These are phyloP conservation scores for Colletotrichum neosansevieriae DNA, from an alignment of 2,329 filamentous ascomycete species.

Conservation along the genomic window DNA sequence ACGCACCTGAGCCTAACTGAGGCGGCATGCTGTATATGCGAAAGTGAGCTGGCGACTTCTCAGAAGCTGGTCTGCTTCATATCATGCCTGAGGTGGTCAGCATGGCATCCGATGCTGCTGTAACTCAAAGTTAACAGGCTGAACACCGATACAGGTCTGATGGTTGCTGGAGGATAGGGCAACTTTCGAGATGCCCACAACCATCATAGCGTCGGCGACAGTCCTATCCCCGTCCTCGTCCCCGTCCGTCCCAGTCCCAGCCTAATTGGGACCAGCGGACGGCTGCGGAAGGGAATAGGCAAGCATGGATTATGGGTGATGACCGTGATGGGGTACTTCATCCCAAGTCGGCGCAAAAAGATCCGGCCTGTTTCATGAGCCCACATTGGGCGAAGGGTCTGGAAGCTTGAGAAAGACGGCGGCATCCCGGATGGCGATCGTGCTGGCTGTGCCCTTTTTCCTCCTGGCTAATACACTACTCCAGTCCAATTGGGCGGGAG, in stretches of 20 bases:
- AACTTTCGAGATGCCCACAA: too few species aligned
- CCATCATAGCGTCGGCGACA: too few species aligned
- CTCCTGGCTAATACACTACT: neutral
- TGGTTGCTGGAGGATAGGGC: too few species aligned
- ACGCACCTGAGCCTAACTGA: neutral
- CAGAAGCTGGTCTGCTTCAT: too few species aligned
- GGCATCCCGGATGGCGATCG: constrained; percentile 35
- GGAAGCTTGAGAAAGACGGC: constrained; percentile 16
- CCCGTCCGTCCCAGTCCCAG: neutral
- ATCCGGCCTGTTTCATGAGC: constrained; percentile 29
- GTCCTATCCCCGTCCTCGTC: too few species aligned
- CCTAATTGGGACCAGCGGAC: constrained; percentile 6
- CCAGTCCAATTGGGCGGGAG: neutral
- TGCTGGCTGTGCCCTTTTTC: constrained; percentile 25
- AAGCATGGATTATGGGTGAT: neutral
- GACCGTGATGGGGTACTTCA: constrained; percentile 21
- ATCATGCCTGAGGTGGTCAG: too few species aligned
- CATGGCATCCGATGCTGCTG: neutral
- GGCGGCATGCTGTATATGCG: too few species aligned
- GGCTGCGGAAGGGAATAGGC: constrained; percentile 7
- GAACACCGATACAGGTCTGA: too few species aligned
- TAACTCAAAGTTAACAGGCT: too few species aligned
- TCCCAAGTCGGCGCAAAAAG: constrained; percentile 26
- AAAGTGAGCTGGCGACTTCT: neutral
- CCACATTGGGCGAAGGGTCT: constrained; percentile 30